These are phyloP conservation scores for Avicennia marina DNA, from an alignment of 257 asterid species.

Conservation along the genomic window DNA sequence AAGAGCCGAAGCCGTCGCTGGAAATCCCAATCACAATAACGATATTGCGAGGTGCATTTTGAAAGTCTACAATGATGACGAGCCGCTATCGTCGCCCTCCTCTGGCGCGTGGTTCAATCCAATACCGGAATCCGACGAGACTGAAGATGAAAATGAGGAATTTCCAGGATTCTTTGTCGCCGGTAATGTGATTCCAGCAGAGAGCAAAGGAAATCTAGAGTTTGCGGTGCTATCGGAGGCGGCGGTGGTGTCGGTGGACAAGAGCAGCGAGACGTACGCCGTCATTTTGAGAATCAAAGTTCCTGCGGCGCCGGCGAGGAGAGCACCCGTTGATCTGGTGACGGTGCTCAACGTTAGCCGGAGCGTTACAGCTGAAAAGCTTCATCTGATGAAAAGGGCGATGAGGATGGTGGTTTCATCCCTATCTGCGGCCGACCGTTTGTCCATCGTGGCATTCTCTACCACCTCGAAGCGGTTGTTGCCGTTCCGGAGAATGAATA, in stretches of 20 bases:
- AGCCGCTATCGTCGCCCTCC: slow-evolving; percentile 58
- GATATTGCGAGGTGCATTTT: slow-evolving; percentile 21
- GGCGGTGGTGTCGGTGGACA: slow-evolving; percentile 52
- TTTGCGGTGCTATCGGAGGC: slow-evolving; percentile 44
- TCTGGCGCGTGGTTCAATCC: slow-evolving; percentile 58
- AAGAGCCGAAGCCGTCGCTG: not conserved
- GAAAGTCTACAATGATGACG: slow-evolving; percentile 68
- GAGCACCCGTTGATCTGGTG: slow-evolving; percentile 67
- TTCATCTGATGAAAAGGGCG: slow-evolving; percentile 48
- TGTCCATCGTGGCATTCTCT: slow-evolving; percentile 75
- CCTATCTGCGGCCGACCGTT: slow-evolving; percentile 54
- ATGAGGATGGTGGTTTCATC: slow-evolving; percentile 57
- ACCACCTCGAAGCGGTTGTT: slow-evolving; percentile 58
- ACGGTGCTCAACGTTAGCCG: slow-evolving; percentile 61
- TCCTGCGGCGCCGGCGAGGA: slow-evolving; percentile 34
- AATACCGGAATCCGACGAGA: slow-evolving; percentile 73
- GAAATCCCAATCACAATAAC: too few relatives aligned
- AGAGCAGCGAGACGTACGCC: slow-evolving; percentile 44
- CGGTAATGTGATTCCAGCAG: not conserved
- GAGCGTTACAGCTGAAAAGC: slow-evolving; percentile 39
- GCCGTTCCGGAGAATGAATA: slow-evolving; percentile 60
- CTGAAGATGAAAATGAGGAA: slow-evolving; percentile 49
- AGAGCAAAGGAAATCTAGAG: slow-evolving; percentile 28
- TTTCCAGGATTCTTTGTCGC: slow-evolving; percentile 46
- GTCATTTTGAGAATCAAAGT: slow-evolving; percentile 51